A percentile compares a stretch with the other conserved stretches of the same genome.
Conservation (phyloP, 768 basidiomycete species). For the Cystobasidium tubakii region DNA sequence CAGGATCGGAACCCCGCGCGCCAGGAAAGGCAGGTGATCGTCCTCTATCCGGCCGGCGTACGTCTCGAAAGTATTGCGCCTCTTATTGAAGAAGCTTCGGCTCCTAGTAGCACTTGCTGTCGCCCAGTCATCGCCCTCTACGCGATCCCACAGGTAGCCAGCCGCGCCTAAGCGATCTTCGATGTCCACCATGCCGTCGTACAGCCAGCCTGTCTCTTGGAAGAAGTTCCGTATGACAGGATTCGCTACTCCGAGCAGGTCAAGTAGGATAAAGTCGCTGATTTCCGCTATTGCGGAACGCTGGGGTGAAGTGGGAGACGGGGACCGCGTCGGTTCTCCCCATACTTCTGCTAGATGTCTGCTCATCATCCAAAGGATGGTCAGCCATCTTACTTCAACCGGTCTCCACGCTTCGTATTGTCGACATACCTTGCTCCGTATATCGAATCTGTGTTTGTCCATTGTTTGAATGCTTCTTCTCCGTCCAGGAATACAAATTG, state of each 20-base stretch:
- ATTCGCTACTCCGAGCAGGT: slow-evolving; percentile 72
- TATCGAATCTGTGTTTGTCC: slow-evolving; percentile 82
- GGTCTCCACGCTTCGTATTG: neutral
- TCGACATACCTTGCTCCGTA: slow-evolving; percentile 79
- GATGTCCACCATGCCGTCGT: slow-evolving; percentile 66
- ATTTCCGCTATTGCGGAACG: slow-evolving; percentile 68
- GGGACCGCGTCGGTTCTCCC: slow-evolving; percentile 62
- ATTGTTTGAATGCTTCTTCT: slow-evolving; percentile 86
- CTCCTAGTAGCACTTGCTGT: slow-evolving; percentile 14
- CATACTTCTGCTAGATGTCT: slow-evolving; percentile 87
- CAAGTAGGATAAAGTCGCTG: slow-evolving; percentile 85
- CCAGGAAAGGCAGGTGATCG: slow-evolving; percentile 87
- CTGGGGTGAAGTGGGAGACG: slow-evolving; percentile 45
- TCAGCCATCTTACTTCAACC: neutral
- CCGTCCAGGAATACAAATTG: slow-evolving; percentile 95
- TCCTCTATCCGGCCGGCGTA: slow-evolving; percentile 53
- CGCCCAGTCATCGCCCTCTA: slow-evolving; percentile 28
- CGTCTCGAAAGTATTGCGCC: slow-evolving; percentile 26
- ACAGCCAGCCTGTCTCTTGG: slow-evolving; percentile 85
- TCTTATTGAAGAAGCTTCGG: slow-evolving; percentile 33
- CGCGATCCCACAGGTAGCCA: slow-evolving; percentile 55
- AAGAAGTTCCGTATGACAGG: slow-evolving; percentile 77
- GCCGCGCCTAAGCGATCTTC: slow-evolving; percentile 65
- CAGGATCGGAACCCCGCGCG: slow-evolving; percentile 73
- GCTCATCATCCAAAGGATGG: slow-evolving; percentile 23